These are phyloP conservation scores for Colletotrichum cordylinicola DNA, from an alignment of 2,329 filamentous ascomycete species.

Conservation along the genomic window DNA sequence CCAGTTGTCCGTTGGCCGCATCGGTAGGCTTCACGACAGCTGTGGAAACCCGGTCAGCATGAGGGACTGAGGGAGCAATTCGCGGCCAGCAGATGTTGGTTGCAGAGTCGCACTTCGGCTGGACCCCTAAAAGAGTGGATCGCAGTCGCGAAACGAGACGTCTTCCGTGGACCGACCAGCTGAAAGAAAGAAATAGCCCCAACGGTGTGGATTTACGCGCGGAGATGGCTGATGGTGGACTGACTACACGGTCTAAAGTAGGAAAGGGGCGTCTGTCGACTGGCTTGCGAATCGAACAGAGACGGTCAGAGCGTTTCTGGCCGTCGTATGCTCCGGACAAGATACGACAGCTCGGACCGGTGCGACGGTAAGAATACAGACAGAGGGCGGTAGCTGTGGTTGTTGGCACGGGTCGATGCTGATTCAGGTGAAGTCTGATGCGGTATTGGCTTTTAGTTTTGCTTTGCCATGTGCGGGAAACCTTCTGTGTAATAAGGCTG, in stretches of 20 bases:
- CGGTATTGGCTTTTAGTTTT: background rate
- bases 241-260: conserved; percentile 7
- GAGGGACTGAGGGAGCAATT: background rate
- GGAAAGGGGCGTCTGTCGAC: conserved; percentile 5
- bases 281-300: background rate
- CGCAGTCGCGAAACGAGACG: background rate
- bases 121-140: background rate
- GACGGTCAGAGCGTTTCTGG: background rate
- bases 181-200: background rate
- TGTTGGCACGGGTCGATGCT: background rate
- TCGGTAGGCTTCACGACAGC: background rate
- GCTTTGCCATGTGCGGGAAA: background rate
- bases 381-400: background rate
- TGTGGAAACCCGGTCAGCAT: conserved; percentile 5
- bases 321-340: background rate
- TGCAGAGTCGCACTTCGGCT: background rate
- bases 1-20: conserved; percentile 18
- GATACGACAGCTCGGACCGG: background rate
- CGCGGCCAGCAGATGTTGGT: background rate
- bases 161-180: background rate
- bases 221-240: background rate
- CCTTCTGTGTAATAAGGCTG: background rate
- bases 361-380: background rate
- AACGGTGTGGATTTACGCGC: background rate
- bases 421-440: background rate